Evolutionary conservation across 805 yeast species (phyloP), one percentile per base, ranked within the genome.

Genomic region (Kodamaea hsintzibuensis): DNA sequence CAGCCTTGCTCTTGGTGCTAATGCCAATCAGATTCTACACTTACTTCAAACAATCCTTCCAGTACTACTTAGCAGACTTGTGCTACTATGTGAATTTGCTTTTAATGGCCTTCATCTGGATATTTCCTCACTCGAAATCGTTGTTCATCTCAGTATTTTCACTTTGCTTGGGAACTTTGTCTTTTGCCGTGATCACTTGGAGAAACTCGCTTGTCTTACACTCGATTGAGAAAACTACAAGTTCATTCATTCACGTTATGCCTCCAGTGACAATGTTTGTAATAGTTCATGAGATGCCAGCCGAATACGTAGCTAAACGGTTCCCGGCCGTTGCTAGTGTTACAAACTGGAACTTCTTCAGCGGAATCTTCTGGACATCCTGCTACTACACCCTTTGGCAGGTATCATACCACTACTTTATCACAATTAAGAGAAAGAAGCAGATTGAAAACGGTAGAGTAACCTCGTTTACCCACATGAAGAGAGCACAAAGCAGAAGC

Each of bases 111-210:
- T 93, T 82, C 64, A 79, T 93, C 33, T 93, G 98, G 98, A 75
- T 84, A 4, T 84, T 85, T 57, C 98, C 99, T 0, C 63, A 77
- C 35, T 89, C 96, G 1, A 77, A 78, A 40, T 81, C 85, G 60
- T 74, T 93, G 19, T 93, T 88, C 71, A 83, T 89, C 13, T 81
- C 93, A 2, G 91, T 96, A 59, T 92, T 89, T 70, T 88, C 97
- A 8, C 83, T 93, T 56, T 81, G 95, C 0, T 85, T 88, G 73
- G 99, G 98, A 1, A 90, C 98, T 0, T 72, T 93, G 53, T 82
- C 96, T 5, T 92, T 90, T 81, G 98, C 98, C 0, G 97, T 93
- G 18, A 85, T 93, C 44, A 89, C 97, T 0, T 93, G 98, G 99
- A 79, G 96, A 61, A 93, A 93, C 68, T 91, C 97, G 6, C 76